A percentile compares a stretch with the other conserved stretches of the same genome.
These are phyloP conservation scores for Marasmius sp. DNA, from an alignment of 1,284 basidiomycete species.

Conservation along the genomic window DNA sequence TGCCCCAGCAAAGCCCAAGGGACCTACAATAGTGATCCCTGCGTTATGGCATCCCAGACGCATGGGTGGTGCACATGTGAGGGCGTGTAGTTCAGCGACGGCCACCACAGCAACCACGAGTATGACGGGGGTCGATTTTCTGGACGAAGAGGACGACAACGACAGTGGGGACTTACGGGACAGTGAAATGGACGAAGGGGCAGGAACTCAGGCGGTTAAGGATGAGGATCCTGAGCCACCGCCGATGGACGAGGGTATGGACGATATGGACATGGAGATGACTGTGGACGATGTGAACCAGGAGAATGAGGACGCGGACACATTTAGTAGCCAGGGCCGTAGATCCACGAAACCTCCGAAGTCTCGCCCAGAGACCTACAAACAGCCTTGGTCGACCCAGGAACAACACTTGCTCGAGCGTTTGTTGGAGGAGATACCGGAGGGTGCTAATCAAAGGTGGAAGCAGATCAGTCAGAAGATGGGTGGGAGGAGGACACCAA, in stretches of 20 bases:
- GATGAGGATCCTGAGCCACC: too few species aligned
- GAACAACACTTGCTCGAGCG: conserved; percentile 76
- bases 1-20: neutral
- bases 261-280: too few species aligned
- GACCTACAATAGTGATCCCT: neutral
- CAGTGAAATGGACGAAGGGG: too few species aligned
- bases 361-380: conserved; percentile 67
- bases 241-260: too few species aligned
- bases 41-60: neutral
- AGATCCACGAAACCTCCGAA: conserved; percentile 27
- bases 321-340: neutral
- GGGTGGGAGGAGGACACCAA: conserved; percentile 69
- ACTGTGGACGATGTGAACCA: too few species aligned
- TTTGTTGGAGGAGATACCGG: conserved; percentile 70
- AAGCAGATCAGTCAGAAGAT: conserved; percentile 77
- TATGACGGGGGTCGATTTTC: neutral
- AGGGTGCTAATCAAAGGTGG: conserved; percentile 53
- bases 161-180: too few species aligned
- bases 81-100: neutral
- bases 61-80: neutral
- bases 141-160: too few species aligned
- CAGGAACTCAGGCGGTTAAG: too few species aligned
- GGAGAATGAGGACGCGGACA: neutral
- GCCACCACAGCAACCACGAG: neutral
- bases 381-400: conserved; percentile 69